Percentiles rank a stretch among this genome's conserved stretches.
Conservation (phyloP, 2,329 filamentous ascomycete genomes). For the Sarocladium strictum region DNA sequence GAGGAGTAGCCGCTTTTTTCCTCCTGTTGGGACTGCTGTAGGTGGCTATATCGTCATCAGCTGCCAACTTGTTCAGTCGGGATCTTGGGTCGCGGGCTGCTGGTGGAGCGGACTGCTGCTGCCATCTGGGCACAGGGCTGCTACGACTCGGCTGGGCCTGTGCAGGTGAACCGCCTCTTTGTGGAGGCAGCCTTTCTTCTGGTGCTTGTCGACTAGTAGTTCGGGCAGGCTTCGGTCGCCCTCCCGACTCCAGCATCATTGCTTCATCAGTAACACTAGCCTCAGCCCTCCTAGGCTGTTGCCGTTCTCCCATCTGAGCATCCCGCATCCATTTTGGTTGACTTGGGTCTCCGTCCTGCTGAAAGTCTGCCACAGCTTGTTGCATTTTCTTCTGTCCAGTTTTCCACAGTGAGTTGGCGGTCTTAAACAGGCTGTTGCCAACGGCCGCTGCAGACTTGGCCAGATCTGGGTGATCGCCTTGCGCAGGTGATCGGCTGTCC, state of each 20-base stretch:
- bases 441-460: constrained; percentile 76
- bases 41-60: constrained; percentile 77
- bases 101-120: constrained; percentile 40
- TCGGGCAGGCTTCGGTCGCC: constrained; percentile 41
- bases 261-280: constrained; percentile 62
- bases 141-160: constrained; percentile 37
- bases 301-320: constrained; percentile 37
- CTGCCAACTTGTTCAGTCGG: constrained; percentile 64
- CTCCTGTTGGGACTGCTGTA: constrained; percentile 84
- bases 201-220: constrained; percentile 21
- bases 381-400: constrained; percentile 88
- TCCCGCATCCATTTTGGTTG: constrained; percentile 97
- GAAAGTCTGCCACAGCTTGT: constrained; percentile 84
- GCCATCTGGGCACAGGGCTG: constrained; percentile 52
- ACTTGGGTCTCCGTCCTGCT: constrained; percentile 59
- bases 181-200: background rate
- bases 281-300: constrained; percentile 1
- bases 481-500: constrained; percentile 49
- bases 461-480: constrained; percentile 51
- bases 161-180: constrained; percentile 21
- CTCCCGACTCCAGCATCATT: constrained; percentile 68
- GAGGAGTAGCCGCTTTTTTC: constrained; percentile 55
- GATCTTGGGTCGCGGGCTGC: constrained; percentile 31
- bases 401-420: constrained; percentile 93
- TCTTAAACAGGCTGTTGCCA: constrained; percentile 81